Evolutionary conservation across 1,284 basidiomycete species (phyloP).

Genomic region (Apiotrichum sp.): DNA sequence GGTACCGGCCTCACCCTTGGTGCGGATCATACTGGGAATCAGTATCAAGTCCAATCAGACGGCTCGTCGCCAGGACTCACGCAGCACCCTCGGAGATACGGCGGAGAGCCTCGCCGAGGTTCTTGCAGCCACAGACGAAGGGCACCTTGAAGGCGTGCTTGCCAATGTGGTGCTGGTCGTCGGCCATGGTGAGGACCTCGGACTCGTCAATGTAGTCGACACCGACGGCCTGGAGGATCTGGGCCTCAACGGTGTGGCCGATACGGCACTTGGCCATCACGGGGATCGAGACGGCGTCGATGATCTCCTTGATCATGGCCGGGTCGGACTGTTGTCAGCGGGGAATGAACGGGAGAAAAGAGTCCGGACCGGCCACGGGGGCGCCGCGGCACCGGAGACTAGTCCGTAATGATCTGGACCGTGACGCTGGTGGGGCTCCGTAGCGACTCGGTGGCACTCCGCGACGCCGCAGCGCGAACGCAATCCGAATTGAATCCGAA

Average conservation of each 20-base stretch:
- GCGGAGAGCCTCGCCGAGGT: constrained; percentile 77
- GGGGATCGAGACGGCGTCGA: constrained; percentile 80
- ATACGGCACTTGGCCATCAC: constrained; percentile 63
- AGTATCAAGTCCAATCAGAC: too few species aligned
- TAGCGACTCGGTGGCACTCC: too few species aligned
- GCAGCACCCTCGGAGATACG: constrained; percentile 96
- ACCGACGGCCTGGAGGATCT: constrained; percentile 90
- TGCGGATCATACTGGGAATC: constrained; percentile 63
- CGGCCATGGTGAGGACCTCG: constrained; percentile 93
- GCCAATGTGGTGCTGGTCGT: constrained; percentile 71
- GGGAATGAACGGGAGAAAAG: constrained; percentile 33
- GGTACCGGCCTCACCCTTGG: constrained; percentile 95
- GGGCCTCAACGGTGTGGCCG: constrained; percentile 94
- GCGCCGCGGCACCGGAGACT: not conserved
- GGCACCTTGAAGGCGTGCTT: constrained; percentile 83
- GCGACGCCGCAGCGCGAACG: too few species aligned
- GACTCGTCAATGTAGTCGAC: constrained; percentile 98
- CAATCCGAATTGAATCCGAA: too few species aligned
- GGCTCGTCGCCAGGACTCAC: too few species aligned
- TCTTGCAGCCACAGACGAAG: constrained; percentile 57
- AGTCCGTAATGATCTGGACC: too few species aligned
- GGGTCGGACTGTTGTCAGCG: constrained; percentile 69
- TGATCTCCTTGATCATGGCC: constrained; percentile 93
- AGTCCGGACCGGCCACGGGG: not conserved
- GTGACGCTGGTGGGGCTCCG: too few species aligned